These are phyloP conservation scores for Coccomyxa sp. DNA, from an alignment of 139 green algal genomes.

Conservation along the genomic window DNA sequence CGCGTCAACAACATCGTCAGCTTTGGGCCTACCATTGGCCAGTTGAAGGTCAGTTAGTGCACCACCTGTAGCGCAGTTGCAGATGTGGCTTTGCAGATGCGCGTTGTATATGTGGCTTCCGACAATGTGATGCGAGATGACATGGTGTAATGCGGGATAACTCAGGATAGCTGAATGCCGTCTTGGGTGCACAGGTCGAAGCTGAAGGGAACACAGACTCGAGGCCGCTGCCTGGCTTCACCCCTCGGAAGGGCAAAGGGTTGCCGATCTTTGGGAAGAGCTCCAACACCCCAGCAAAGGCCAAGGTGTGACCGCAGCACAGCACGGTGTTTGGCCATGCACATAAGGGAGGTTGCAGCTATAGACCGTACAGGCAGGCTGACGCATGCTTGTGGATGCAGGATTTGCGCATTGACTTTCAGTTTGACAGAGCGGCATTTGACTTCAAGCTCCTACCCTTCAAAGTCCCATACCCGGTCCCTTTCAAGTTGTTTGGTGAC, in stretches of 20 bases:
- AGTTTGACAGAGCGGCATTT: slow-evolving; percentile 85
- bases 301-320: background rate
- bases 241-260: slow-evolving; percentile 51
- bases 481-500: slow-evolving; percentile 91
- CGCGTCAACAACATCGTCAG: slow-evolving; percentile 81
- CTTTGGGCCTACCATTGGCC: slow-evolving; percentile 60
- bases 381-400: background rate
- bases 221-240: slow-evolving; percentile 65
- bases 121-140: background rate
- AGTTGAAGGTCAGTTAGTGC: slow-evolving; percentile 48
- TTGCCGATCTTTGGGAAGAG: slow-evolving; percentile 77
- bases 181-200: slow-evolving; percentile 51
- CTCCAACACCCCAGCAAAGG: slow-evolving; percentile 36
- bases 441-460: slow-evolving; percentile 80
- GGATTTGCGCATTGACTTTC: slow-evolving; percentile 81
- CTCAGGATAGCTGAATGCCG: background rate
- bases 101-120: too few species aligned
- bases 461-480: slow-evolving; percentile 93
- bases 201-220: slow-evolving; percentile 68
- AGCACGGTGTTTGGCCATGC: background rate
- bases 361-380: background rate
- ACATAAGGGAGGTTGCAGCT: background rate
- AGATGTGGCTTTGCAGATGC: too few species aligned
- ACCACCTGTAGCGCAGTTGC: too few species aligned
- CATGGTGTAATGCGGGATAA: slow-evolving; percentile 4